These are phyloP conservation scores for Turritis glabra DNA, from an alignment of 345 rosid genomes.

Conservation along the genomic window DNA sequence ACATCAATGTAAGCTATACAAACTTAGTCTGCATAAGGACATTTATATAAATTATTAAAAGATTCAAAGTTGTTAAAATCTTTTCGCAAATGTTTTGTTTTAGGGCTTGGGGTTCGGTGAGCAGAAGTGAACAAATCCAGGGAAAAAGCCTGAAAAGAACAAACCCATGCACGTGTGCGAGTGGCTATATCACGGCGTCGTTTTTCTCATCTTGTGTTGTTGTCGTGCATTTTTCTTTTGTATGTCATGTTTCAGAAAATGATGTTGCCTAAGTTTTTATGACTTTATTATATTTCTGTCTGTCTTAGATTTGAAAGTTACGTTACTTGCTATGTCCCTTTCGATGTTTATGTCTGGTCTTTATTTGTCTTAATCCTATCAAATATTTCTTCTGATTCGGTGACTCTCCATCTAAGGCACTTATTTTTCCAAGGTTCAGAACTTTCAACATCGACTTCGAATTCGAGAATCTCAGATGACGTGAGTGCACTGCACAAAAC, in stretches of 20 bases:
- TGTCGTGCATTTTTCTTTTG: neutral
- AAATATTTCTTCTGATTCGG: slow-evolving; percentile 10
- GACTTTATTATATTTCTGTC: slow-evolving; percentile 27
- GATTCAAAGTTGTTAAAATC: neutral
- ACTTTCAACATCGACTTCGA: slow-evolving; percentile 33
- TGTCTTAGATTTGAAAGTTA: slow-evolving; percentile 37
- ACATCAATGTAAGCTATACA: slow-evolving; percentile 47
- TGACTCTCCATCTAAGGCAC: slow-evolving; percentile 10
- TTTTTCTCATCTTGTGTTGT: slow-evolving; percentile 14
- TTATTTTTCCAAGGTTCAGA: neutral
- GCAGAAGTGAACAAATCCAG: slow-evolving; percentile 38
- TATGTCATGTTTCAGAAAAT: slow-evolving; percentile 26
- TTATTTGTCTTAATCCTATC: slow-evolving; percentile 33
- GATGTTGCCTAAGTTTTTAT: slow-evolving; percentile 31
- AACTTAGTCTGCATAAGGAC: neutral
- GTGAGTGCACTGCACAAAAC: neutral
- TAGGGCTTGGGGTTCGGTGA: slow-evolving; percentile 47
- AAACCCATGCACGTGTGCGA: slow-evolving; percentile 41
- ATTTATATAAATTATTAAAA: too few relatives aligned
- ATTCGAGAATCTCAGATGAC: slow-evolving; percentile 20
- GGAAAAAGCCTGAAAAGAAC: slow-evolving; percentile 23
- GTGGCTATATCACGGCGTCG: slow-evolving; percentile 8
- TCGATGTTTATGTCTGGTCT: slow-evolving; percentile 31
- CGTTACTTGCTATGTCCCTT: slow-evolving; percentile 18
- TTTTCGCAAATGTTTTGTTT: neutral